Conservation (phyloP, 176 grass and related monocot species). For the Saccharum spontaneum region DNA sequence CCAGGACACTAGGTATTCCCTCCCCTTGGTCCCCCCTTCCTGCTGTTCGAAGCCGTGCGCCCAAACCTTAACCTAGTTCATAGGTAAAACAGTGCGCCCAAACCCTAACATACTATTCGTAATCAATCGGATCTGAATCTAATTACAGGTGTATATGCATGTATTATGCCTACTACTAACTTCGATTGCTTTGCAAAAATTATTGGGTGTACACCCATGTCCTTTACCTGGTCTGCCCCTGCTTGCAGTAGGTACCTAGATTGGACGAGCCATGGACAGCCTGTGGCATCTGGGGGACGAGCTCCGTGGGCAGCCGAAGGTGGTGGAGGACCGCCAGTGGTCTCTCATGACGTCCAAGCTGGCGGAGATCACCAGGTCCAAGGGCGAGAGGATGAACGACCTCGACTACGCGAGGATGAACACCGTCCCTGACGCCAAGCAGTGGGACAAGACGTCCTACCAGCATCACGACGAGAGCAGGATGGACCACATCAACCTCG, state of each 20-base stretch:
- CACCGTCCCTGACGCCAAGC: slow-evolving; percentile 51
- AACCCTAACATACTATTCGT: too few species aligned
- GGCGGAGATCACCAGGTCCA: slow-evolving; percentile 79
- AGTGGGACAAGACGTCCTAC: slow-evolving; percentile 71
- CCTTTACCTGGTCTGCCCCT: too few species aligned
- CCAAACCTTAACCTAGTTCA: too few species aligned
- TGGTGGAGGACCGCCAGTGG: slow-evolving; percentile 93
- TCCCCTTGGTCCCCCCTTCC: too few species aligned
- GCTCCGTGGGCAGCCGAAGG: slow-evolving; percentile 83
- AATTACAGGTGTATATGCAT: too few species aligned
- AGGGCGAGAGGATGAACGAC: slow-evolving; percentile 73
- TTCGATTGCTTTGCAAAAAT: too few species aligned
- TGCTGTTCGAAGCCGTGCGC: too few species aligned
- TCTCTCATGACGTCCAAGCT: slow-evolving; percentile 95
- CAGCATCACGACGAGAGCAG: slow-evolving; percentile 71
- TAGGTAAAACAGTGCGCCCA: too few species aligned
- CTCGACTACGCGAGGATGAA: slow-evolving; percentile 66
- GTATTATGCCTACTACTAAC: too few species aligned
- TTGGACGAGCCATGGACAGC: slow-evolving; percentile 59
- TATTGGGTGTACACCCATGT: too few species aligned
- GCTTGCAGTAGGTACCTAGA: background rate
- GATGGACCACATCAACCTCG: slow-evolving; percentile 73
- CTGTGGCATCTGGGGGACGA: slow-evolving; percentile 93
- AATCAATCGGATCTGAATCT: too few species aligned
- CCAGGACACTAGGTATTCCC: too few species aligned